Conservation (phyloP, 768 basidiomycete species). For the Dacryopinax primogenitus region DNA sequence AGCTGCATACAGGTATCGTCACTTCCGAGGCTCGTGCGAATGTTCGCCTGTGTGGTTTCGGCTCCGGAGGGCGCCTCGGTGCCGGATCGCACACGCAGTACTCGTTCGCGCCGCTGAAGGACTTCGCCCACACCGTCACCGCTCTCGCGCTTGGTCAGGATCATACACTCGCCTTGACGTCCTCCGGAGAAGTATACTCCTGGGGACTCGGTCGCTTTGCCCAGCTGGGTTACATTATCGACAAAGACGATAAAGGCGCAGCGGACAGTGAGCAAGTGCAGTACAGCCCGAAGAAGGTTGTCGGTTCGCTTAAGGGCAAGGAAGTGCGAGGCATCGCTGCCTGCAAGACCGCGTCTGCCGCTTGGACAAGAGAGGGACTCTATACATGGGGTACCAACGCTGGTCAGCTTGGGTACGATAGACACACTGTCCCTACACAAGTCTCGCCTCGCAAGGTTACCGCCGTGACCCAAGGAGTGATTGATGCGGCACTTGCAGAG, state of each 20-base stretch:
- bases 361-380: slow-evolving; percentile 59
- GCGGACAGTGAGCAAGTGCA: slow-evolving; percentile 64
- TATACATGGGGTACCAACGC: slow-evolving; percentile 90
- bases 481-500: slow-evolving; percentile 47
- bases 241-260: slow-evolving; percentile 31
- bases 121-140: slow-evolving; percentile 43
- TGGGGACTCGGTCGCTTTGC: slow-evolving; percentile 86
- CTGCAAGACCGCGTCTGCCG: slow-evolving; percentile 72
- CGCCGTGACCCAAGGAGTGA: slow-evolving; percentile 54
- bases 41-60: slow-evolving; percentile 77
- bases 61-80: slow-evolving; percentile 73
- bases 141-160: slow-evolving; percentile 83
- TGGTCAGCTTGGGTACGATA: slow-evolving; percentile 85
- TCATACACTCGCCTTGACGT: slow-evolving; percentile 79
- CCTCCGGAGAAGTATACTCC: slow-evolving; percentile 65
- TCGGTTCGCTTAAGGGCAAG: slow-evolving; percentile 65
- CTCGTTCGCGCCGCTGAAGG: slow-evolving; percentile 45
- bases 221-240: slow-evolving; percentile 78
- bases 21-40: slow-evolving; percentile 65
- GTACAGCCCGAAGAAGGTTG: slow-evolving; percentile 56
- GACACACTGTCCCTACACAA: slow-evolving; percentile 58
- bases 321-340: slow-evolving; percentile 70
- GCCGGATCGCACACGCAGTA: slow-evolving; percentile 68
- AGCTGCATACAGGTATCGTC: slow-evolving; percentile 69
- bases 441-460: slow-evolving; percentile 68